Evolutionary conservation across 2,329 filamentous ascomycete genomes (phyloP).

Genomic region (Gyromitra esculenta): DNA sequence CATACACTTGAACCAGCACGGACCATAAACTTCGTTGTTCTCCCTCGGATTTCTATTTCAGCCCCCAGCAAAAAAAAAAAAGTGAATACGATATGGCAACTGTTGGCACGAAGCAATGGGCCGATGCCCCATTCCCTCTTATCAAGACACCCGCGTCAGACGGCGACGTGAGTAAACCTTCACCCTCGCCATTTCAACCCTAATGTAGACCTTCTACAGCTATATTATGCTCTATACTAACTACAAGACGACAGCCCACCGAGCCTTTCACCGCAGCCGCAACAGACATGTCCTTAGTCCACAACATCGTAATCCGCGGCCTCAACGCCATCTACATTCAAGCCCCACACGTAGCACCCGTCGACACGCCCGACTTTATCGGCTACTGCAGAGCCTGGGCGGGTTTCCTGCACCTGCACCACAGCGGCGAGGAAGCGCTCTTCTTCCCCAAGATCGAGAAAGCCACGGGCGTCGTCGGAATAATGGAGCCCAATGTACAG

Average conservation of each 20-base stretch:
- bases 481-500: constrained; percentile 65
- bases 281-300: constrained; percentile 71
- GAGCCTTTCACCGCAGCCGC: constrained; percentile 70
- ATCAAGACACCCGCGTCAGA: constrained; percentile 67
- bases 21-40: background rate
- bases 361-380: constrained; percentile 68
- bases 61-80: background rate
- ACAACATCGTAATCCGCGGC: constrained; percentile 71
- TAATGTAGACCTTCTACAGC: background rate
- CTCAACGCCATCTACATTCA: constrained; percentile 73
- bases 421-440: constrained; percentile 69
- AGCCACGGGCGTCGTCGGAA: constrained; percentile 65
- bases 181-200: background rate
- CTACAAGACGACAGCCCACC: constrained; percentile 60
- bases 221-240: background rate
- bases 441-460: constrained; percentile 68
- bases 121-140: constrained; percentile 67
- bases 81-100: constrained; percentile 18
- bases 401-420: constrained; percentile 69
- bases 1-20: background rate
- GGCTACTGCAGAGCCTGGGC: constrained; percentile 69
- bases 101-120: constrained; percentile 62
- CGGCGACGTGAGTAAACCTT: constrained; percentile 43
- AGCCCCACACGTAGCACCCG: constrained; percentile 65
- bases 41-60: background rate